A percentile compares a stretch with the other conserved stretches of the same genome.
phyloP scores from a whole-genome alignment of 306 rosid genomes.

The Dicorynia guianensis region DNA sequence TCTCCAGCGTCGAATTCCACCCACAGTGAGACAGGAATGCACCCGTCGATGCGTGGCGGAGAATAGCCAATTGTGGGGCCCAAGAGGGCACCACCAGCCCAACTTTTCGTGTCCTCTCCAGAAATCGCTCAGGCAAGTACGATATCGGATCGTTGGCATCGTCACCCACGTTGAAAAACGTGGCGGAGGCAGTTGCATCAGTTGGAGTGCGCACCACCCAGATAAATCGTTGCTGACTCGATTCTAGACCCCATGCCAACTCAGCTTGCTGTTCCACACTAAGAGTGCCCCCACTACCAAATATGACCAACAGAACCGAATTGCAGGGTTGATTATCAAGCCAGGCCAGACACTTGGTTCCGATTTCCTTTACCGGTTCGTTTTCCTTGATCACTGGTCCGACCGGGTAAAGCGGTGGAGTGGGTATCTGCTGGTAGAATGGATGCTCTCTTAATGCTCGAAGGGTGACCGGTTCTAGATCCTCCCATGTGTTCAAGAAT shows the following conservation, averaged over 20 bases:
- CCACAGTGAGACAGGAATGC: constrained; percentile 63
- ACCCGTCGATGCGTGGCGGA: constrained; percentile 46
- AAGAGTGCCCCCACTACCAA: constrained; percentile 55
- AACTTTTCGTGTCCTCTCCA: constrained; percentile 38
- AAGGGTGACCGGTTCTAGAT: constrained; percentile 44
- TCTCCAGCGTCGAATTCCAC: constrained; percentile 66
- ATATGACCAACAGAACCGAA: constrained; percentile 48
- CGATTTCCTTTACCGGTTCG: constrained; percentile 14
- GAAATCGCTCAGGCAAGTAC: constrained; percentile 54
- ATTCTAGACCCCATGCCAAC: constrained; percentile 57
- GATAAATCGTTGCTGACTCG: constrained; percentile 51
- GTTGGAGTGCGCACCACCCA: constrained; percentile 47
- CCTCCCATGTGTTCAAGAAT: constrained; percentile 56
- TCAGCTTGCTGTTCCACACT: constrained; percentile 40
- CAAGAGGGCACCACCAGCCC: constrained; percentile 50
- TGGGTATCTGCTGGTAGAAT: constrained; percentile 34
- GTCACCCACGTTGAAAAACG: constrained; percentile 42
- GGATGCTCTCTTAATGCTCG: constrained; percentile 48
- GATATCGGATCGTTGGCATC: constrained; percentile 20
- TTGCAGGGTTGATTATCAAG: constrained; percentile 47
- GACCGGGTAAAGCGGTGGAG: constrained; percentile 41
- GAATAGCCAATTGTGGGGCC: constrained; percentile 49
- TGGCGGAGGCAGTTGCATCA: not conserved
- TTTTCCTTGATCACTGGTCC: constrained; percentile 52
- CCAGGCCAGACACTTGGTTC: constrained; percentile 44